phyloP scores from a whole-genome alignment of 1,284 basidiomycete species.

The Ceratobasidium sp. region DNA sequence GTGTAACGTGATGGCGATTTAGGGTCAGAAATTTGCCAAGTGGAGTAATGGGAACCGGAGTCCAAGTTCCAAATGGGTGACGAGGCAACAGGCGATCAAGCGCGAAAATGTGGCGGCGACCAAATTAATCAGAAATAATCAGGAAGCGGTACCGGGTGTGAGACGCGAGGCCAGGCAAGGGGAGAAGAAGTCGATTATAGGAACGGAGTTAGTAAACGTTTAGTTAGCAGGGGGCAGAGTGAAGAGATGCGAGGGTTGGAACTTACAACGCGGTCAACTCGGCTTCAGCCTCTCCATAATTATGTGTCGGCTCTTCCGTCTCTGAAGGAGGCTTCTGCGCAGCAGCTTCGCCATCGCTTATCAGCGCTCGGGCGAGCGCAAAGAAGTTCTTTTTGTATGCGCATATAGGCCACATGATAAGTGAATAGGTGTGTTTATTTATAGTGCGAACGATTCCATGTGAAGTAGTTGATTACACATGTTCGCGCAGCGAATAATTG shows the following conservation, averaged over 20 bases:
- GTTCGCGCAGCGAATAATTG: background rate
- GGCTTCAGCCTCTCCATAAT: slow-evolving; percentile 71
- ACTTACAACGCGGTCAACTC: slow-evolving; percentile 34
- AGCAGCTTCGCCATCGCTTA: slow-evolving; percentile 33
- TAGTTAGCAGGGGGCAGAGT: background rate
- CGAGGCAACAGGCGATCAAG: too few relatives aligned
- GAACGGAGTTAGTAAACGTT: too few relatives aligned
- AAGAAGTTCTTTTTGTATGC: slow-evolving; percentile 30
- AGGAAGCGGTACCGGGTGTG: too few relatives aligned
- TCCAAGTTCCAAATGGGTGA: too few relatives aligned
- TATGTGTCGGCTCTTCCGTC: slow-evolving; percentile 60
- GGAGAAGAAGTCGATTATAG: background rate
- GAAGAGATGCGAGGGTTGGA: background rate
- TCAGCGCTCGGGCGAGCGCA: slow-evolving; percentile 30
- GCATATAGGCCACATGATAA: background rate
- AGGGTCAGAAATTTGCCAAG: too few relatives aligned
- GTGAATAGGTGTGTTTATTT: slow-evolving; percentile 52
- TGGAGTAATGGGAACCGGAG: too few relatives aligned
- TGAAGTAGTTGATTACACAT: slow-evolving; percentile 34
- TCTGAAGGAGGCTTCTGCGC: slow-evolving; percentile 53
- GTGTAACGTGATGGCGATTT: too few relatives aligned
- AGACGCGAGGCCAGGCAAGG: slow-evolving; percentile 39
- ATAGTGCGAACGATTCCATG: slow-evolving; percentile 91
- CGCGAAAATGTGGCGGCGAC: too few relatives aligned
- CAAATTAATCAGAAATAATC: too few relatives aligned